These are phyloP conservation scores for Kondoa subrosea DNA, from an alignment of 768 basidiomycete genomes.

Conservation along the genomic window DNA sequence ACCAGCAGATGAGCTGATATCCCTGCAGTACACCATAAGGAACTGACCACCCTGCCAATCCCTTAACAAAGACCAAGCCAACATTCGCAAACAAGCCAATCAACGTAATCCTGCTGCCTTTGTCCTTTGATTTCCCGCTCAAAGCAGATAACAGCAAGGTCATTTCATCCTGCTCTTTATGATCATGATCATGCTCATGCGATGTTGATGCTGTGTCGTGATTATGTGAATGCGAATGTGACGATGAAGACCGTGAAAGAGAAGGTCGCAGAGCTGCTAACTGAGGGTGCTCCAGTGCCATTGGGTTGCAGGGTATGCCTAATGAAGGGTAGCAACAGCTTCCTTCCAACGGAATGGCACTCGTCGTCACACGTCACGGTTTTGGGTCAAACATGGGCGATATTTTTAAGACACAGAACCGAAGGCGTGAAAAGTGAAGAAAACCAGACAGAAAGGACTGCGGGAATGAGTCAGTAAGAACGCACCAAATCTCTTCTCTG, in stretches of 20 bases:
- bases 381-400: no score
- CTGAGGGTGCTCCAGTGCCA: not conserved
- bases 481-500: no score
- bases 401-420: no score
- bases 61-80: conserved; percentile 64
- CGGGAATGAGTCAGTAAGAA: no score
- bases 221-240: conserved; percentile 13
- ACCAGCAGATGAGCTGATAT: not conserved
- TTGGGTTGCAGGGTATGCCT: not conserved
- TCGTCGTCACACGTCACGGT: no score
- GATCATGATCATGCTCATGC: conserved; percentile 42
- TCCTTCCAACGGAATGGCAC: no score
- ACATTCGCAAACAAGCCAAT: conserved; percentile 71
- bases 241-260: not conserved
- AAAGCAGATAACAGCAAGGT: conserved; percentile 54
- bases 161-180: conserved; percentile 45
- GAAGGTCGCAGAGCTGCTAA: not conserved
- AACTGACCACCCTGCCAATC: conserved; percentile 70
- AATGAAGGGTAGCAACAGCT: not conserved
- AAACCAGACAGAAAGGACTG: no score
- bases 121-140: conserved; percentile 38
- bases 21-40: not conserved
- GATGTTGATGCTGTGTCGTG: conserved; percentile 19
- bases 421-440: no score
- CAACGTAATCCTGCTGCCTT: conserved; percentile 67